Evolutionary conservation across 331 rosid species (phyloP).

Genomic region (Stylosanthes scabra): DNA sequence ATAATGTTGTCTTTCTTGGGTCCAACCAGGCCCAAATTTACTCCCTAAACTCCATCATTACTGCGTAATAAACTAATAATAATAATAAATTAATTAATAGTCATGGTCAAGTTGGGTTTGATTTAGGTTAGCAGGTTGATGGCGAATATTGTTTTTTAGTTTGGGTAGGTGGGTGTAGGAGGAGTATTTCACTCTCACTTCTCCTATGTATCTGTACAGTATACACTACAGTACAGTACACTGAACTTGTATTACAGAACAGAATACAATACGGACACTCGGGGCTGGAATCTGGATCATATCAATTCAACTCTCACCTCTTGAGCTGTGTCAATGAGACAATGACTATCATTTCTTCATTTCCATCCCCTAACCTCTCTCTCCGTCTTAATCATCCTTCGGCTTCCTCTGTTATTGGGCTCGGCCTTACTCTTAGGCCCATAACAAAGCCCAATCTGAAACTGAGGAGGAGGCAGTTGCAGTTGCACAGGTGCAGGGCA

Average conservation of each 20-base stretch:
- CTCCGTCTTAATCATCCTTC: neutral
- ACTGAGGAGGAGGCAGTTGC: neutral
- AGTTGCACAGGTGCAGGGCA: slow-evolving; percentile 23
- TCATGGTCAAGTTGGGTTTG: too few relatives aligned
- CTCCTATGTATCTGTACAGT: neutral
- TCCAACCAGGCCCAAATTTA: too few relatives aligned
- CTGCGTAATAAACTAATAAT: too few relatives aligned
- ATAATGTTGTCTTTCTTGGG: too few relatives aligned
- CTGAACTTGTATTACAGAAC: neutral
- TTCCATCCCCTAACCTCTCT: neutral
- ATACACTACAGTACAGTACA: neutral
- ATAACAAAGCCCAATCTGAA: neutral
- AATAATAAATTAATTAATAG: too few relatives aligned
- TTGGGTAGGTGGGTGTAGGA: too few relatives aligned
- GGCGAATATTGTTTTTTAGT: too few relatives aligned
- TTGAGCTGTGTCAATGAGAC: neutral
- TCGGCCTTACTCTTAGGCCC: slow-evolving; percentile 31
- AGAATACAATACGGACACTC: neutral
- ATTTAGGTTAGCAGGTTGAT: too few relatives aligned
- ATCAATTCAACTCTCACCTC: neutral
- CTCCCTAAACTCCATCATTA: too few relatives aligned
- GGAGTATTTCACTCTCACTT: neutral
- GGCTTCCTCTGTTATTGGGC: neutral
- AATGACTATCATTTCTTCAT: slow-evolving; percentile 21
- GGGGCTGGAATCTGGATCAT: neutral